Conservation (phyloP, 495 filamentous ascomycete species). For the Penicillium robsamsonii region DNA sequence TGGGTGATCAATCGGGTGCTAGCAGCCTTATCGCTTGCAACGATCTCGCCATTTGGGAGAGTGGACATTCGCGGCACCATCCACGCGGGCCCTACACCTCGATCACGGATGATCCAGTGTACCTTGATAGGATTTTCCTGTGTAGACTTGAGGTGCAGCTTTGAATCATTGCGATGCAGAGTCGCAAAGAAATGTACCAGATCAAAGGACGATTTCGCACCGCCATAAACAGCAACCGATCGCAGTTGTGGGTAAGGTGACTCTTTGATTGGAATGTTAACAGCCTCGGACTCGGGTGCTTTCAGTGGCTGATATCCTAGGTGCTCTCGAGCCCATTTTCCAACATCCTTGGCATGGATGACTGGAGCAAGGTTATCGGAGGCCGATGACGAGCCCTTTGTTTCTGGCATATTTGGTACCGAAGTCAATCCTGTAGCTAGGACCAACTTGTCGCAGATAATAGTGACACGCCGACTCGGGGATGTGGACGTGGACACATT, state of each 20-base stretch:
- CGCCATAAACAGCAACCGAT: constrained; percentile 59
- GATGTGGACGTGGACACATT: neutral
- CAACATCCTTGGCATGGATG: constrained; percentile 41
- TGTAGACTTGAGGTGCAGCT: constrained; percentile 11
- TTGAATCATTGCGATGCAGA: constrained; percentile 20
- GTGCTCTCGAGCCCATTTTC: constrained; percentile 31
- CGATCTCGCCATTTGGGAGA: constrained; percentile 53
- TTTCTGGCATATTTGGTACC: constrained; percentile 48
- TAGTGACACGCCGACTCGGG: constrained; percentile 4
- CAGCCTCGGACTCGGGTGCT: neutral
- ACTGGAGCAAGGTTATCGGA: constrained; percentile 39
- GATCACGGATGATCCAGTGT: constrained; percentile 71
- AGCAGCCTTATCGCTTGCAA: constrained; percentile 55
- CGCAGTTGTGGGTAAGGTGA: constrained; percentile 1
- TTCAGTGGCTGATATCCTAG: constrained; percentile 27
- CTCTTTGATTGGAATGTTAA: neutral
- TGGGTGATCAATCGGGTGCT: constrained; percentile 53
- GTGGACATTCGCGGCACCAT: constrained; percentile 26
- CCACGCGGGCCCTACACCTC: constrained; percentile 40
- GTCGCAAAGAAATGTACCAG: constrained; percentile 64
- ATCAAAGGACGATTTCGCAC: constrained; percentile 69
- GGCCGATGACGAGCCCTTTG: constrained; percentile 10
- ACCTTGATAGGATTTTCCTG: constrained; percentile 51
- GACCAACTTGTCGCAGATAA: constrained; percentile 59
- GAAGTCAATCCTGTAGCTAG: constrained; percentile 65